Conservation (phyloP, 768 basidiomycete genomes). For the Sarcodon aspratus region DNA sequence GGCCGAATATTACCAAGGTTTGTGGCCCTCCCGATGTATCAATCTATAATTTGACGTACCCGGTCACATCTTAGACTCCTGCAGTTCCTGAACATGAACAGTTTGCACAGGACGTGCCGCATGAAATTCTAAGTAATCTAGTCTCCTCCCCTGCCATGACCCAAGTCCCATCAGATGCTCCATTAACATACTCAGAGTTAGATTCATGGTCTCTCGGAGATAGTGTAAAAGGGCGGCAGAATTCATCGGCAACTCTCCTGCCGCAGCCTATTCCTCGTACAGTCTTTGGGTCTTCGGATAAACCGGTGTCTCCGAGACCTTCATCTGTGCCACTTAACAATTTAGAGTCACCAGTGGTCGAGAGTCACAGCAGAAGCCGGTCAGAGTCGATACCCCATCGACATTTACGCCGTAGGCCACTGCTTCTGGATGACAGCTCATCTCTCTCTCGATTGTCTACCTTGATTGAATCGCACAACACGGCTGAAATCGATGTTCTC, state of each 20-base stretch:
- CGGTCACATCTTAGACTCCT: background rate
- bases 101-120: background rate
- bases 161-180: background rate
- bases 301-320: background rate
- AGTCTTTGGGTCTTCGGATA: background rate
- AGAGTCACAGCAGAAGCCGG: conserved; percentile 1
- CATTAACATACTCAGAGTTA: background rate
- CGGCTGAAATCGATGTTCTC: conserved; percentile 22
- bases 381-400: conserved; percentile 10
- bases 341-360: background rate
- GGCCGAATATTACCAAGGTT: no score
- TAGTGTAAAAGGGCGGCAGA: no score
- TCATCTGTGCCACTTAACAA: background rate
- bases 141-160: conserved; percentile 1
- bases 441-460: conserved; percentile 23
- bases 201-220: no score
- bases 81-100: background rate
- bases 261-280: background rate
- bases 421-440: conserved; percentile 28
- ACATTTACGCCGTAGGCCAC: conserved; percentile 24
- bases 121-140: background rate
- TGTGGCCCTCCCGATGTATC: background rate
- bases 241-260: background rate
- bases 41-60: background rate
- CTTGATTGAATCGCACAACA: conserved; percentile 24